phyloP scores from a whole-genome alignment of 2,329 filamentous ascomycete species.

The Aspergillus neotritici region DNA sequence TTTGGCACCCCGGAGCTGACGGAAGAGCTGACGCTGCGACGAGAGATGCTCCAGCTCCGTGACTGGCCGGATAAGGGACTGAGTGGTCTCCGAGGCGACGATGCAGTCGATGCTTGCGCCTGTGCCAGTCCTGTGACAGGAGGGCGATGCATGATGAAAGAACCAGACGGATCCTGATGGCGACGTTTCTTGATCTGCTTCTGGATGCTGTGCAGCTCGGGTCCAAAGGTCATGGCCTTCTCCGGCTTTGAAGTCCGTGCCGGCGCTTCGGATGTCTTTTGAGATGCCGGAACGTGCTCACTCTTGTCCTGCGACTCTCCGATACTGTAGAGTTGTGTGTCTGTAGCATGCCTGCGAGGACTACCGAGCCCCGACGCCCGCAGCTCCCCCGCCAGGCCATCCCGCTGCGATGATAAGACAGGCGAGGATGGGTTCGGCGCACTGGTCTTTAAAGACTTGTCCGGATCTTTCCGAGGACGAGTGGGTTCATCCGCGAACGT shows the following conservation, averaged over 20 bases:
- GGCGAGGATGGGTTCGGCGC: constrained; percentile 48
- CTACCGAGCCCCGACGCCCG: constrained; percentile 13
- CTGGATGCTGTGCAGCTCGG: constrained; percentile 18
- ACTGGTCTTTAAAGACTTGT: constrained; percentile 35
- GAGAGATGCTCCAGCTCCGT: constrained; percentile 56
- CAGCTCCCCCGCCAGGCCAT: constrained; percentile 29
- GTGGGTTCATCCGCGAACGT: constrained; percentile 32
- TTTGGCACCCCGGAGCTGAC: constrained; percentile 43
- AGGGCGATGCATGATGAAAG: constrained; percentile 31
- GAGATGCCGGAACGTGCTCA: constrained; percentile 1
- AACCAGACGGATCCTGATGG: constrained; percentile 25
- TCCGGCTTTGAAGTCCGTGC: constrained; percentile 11
- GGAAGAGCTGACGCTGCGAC: constrained; percentile 39
- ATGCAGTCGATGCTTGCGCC: constrained; percentile 29
- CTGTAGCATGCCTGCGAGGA: constrained; percentile 9
- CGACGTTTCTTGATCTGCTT: constrained; percentile 18
- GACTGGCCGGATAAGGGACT: constrained; percentile 37
- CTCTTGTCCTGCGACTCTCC: constrained; percentile 11
- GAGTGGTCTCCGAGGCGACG: constrained; percentile 24
- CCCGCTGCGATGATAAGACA: constrained; percentile 42
- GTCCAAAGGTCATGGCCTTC: constrained; percentile 28
- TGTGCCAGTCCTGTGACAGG: constrained; percentile 44
- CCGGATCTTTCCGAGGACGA: constrained; percentile 30
- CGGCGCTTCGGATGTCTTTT: constrained; percentile 9
- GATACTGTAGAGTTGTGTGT: constrained; percentile 8